These are phyloP conservation scores for Carex parvula DNA, from an alignment of 176 grass and related monocot species.

Conservation along the genomic window DNA sequence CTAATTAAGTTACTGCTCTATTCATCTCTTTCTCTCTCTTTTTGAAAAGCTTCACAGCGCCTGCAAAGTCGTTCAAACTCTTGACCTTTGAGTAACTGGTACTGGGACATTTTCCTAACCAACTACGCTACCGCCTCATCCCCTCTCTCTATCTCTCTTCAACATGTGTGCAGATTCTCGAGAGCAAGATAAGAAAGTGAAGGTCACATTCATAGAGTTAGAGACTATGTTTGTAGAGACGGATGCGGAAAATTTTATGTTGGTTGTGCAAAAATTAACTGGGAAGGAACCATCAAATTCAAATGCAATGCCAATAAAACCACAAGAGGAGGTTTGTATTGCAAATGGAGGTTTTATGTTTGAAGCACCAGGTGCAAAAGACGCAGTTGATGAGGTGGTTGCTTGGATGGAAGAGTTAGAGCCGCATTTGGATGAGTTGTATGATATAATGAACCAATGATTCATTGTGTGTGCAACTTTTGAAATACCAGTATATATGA, in stretches of 20 bases:
- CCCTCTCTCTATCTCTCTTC: background rate
- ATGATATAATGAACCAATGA: background rate
- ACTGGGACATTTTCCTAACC: no score
- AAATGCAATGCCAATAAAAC: background rate
- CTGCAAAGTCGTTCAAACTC: no score
- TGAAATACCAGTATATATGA: no score
- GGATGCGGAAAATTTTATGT: background rate
- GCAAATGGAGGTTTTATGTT: background rate
- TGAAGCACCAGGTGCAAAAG: background rate
- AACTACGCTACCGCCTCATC: no score
- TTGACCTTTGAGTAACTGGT: no score
- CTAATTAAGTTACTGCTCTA: no score
- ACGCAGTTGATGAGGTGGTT: conserved; percentile 1
- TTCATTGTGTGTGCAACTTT: background rate
- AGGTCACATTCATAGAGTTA: background rate
- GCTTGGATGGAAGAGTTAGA: background rate
- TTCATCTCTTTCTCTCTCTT: no score
- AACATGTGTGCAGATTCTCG: background rate
- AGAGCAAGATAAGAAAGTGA: background rate
- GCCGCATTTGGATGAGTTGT: conserved; percentile 9
- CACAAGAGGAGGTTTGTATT: background rate
- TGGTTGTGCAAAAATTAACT: background rate
- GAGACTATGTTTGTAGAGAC: background rate
- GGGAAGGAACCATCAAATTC: background rate
- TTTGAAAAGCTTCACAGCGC: no score